Conservation (phyloP, 345 rosid species). For the Psidium friedrichsthalianum region DNA sequence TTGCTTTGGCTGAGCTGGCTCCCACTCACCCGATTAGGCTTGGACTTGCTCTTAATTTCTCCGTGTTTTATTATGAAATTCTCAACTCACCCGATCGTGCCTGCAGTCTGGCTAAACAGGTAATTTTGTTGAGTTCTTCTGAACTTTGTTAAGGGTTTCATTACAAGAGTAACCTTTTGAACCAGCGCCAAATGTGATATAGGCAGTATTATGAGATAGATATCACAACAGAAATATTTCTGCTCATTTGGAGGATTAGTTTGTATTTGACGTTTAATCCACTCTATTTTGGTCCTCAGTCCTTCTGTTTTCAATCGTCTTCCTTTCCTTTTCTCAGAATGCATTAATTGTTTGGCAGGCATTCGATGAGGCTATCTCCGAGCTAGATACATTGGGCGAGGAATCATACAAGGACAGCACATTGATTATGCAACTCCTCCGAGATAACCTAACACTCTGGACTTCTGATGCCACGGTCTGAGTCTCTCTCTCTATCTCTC, state of each 20-base stretch:
- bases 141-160: no score
- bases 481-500: neutral
- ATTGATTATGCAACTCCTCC: neutral
- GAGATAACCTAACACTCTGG: neutral
- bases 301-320: neutral
- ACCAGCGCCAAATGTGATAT: neutral
- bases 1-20: neutral
- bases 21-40: neutral
- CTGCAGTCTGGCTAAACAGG: neutral
- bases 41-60: neutral
- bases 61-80: neutral
- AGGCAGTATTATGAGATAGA: neutral
- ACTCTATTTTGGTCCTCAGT: neutral
- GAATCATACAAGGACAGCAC: neutral
- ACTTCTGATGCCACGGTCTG: neutral
- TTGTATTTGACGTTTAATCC: neutral
- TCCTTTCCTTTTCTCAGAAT: neutral
- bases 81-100: neutral
- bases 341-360: neutral
- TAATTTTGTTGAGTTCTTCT: neutral
- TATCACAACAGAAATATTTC: neutral
- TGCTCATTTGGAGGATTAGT: neutral
- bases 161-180: neutral
- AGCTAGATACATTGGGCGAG: neutral
- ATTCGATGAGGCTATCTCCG: neutral